Conservation (phyloP, 306 rosid genomes). For the Adenanthera pavonina region DNA sequence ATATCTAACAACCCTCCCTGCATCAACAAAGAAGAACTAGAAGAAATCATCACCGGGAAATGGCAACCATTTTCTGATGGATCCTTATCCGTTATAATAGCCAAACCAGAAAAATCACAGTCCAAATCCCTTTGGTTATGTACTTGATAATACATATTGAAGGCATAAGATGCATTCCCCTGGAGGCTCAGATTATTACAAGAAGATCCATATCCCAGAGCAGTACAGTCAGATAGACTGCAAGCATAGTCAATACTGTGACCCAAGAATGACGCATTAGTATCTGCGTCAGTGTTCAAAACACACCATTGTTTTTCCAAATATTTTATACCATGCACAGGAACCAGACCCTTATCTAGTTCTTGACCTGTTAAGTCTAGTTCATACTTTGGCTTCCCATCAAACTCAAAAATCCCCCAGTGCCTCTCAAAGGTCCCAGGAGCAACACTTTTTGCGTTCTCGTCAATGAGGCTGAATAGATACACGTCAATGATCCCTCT, state of each 20-base stretch:
- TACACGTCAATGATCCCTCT: slow-evolving; percentile 60
- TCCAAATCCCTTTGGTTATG: slow-evolving; percentile 63
- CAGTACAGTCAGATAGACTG: slow-evolving; percentile 83
- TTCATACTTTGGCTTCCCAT: slow-evolving; percentile 90
- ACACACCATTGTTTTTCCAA: slow-evolving; percentile 74
- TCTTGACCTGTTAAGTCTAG: slow-evolving; percentile 60
- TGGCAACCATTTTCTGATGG: slow-evolving; percentile 72
- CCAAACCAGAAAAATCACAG: slow-evolving; percentile 81
- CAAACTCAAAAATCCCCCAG: slow-evolving; percentile 91
- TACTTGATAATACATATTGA: slow-evolving; percentile 86
- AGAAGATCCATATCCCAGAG: slow-evolving; percentile 91
- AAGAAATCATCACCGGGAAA: slow-evolving; percentile 74
- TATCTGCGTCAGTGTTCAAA: slow-evolving; percentile 47
- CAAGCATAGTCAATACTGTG: slow-evolving; percentile 77
- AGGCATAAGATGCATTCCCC: slow-evolving; percentile 95
- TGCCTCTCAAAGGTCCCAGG: slow-evolving; percentile 93
- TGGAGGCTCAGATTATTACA: slow-evolving; percentile 60
- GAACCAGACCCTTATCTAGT: slow-evolving; percentile 50
- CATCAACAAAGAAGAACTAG: slow-evolving; percentile 40
- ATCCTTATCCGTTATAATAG: slow-evolving; percentile 57
- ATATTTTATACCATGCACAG: slow-evolving; percentile 76
- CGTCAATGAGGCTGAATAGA: slow-evolving; percentile 78
- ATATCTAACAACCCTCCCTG: slow-evolving; percentile 30
- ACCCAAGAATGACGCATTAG: slow-evolving; percentile 43
- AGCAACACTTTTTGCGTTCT: slow-evolving; percentile 68